phyloP scores from a whole-genome alignment of 2,329 filamentous ascomycete genomes.

The Venturiaceae sp. region DNA sequence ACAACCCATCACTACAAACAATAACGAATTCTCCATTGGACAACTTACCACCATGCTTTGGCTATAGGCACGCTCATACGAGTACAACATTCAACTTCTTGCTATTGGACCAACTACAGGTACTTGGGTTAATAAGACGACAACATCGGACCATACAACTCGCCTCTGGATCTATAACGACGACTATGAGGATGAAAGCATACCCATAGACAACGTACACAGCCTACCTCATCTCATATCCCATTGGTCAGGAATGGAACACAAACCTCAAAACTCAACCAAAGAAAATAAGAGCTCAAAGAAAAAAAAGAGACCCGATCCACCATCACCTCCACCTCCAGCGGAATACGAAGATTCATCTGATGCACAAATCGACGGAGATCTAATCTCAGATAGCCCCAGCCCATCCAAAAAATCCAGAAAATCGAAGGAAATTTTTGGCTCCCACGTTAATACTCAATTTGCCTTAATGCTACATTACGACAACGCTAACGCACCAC shows the following conservation, averaged over 20 bases:
- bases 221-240: background rate
- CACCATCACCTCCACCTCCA: background rate
- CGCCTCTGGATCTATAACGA: constrained; percentile 1
- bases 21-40: too few species aligned
- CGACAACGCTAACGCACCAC: background rate
- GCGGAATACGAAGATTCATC: background rate
- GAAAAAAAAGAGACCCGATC: background rate
- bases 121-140: background rate
- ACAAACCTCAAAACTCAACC: too few species aligned
- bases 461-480: background rate
- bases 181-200: background rate
- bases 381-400: background rate
- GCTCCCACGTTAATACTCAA: too few species aligned
- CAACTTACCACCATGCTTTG: too few species aligned
- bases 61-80: too few species aligned
- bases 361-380: too few species aligned
- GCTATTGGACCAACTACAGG: background rate
- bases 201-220: background rate
- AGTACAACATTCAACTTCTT: background rate
- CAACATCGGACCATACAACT: background rate
- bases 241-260: background rate
- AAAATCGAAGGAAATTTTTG: background rate
- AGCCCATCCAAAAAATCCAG: background rate
- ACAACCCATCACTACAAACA: too few species aligned
- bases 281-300: too few species aligned